These are phyloP conservation scores for Dalbergia oliveri DNA, from an alignment of 306 rosid species.

Conservation along the genomic window DNA sequence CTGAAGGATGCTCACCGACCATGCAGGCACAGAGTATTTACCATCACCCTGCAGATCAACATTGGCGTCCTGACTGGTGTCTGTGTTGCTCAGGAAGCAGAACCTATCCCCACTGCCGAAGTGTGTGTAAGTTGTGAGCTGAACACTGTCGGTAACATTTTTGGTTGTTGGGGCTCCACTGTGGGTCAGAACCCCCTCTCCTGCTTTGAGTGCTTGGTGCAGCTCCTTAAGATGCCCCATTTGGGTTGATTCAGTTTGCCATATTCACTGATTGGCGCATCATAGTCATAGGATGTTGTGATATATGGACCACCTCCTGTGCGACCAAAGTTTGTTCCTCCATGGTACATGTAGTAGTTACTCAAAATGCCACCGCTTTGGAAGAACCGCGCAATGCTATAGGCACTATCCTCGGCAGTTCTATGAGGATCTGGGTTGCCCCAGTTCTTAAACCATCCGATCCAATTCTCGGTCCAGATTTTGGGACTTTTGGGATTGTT, in stretches of 20 bases:
- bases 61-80: background rate
- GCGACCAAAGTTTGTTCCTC: background rate
- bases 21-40: slow-evolving; percentile 35
- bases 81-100: background rate
- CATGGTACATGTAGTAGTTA: background rate
- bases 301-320: slow-evolving; percentile 35
- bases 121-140: background rate
- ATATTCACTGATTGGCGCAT: slow-evolving; percentile 54
- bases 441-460: background rate
- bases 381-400: background rate
- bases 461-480: slow-evolving; percentile 55
- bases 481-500: slow-evolving; percentile 47
- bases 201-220: slow-evolving; percentile 19
- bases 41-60: background rate
- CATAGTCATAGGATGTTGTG: slow-evolving; percentile 7
- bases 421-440: background rate
- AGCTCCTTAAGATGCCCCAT: slow-evolving; percentile 51
- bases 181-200: too few species aligned
- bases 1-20: slow-evolving; percentile 42
- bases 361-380: background rate
- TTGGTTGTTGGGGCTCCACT: too few species aligned
- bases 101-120: background rate
- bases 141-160: too few species aligned
- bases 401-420: background rate
- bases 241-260: slow-evolving; percentile 54